Base-by-base conservation (phyloP, 768 basidiomycete species). In the Coprinopsis marcescibilis region DNA sequence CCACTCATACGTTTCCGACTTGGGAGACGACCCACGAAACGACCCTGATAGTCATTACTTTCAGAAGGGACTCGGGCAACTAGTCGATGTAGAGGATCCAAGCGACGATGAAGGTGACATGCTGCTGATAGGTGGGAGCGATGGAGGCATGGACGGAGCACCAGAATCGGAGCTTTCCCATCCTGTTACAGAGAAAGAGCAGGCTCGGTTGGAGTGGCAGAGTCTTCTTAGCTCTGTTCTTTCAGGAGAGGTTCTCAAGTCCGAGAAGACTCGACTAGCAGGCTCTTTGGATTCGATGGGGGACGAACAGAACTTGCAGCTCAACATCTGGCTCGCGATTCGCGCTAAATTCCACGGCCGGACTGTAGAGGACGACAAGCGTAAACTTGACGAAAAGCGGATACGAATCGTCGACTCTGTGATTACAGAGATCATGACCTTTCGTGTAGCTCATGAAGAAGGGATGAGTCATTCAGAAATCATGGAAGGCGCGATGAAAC, bases 171-270 rank as follows among this genome's bases (percentile, higher is more conserved):
- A 86, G 53, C 71, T 76, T 38, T 74, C 77, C 42, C 75, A 82
- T 48, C 82, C 85, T 20, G 77, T 80, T 33, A 83, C 86, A 1
- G 70, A 74, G 44, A 80, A 87, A 56, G 86, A 91, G 58, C 75
- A 78, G 51, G 88, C 92, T 56, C 75, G 94, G 21, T 65, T 94
- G 39, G 93, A 96, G 65, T 98, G 96, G 96, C 92, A 94, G 64
- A 85, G 85, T 14, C 86, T 97, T 82, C 79, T 98, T 25, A 80
- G 89, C 11, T 95, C 93, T 24, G 95, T 98, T 20, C 75, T 99
- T 37, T 80, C 81, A 24, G 94, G 96, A 8, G 94, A 98, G 57
- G 92, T 99, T 10, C 78, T 99, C 53, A 90, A 86, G 61, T 87
- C 90, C 0, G 96, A 98, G 68, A 96, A 92, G 67, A 88, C 87